Evolutionary conservation across 768 basidiomycete species (phyloP), one percentile per base, ranked within the genome.

Genomic region (Hygrophoropsis aurantiaca): DNA sequence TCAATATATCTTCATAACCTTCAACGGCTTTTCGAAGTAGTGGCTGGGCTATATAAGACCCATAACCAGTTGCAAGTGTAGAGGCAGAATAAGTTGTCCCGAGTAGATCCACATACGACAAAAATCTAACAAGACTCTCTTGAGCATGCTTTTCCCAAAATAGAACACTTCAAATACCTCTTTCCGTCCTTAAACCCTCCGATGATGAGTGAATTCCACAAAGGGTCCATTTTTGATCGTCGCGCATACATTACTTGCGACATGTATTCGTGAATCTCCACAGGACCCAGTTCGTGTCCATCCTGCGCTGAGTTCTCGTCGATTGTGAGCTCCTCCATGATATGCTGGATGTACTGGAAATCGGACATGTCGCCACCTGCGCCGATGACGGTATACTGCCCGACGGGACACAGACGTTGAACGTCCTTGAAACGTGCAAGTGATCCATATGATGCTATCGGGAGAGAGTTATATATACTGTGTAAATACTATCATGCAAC

Each of bases 351-450:
- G 68, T 90, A 85, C 66, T 99, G 97, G 70, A 93, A 98, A 72
- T 99, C 97, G 58, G 88, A 88, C 85, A 99, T 90, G 74, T 99
- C 97, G 21, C 97, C 97, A 13, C 91, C 84, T 3, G 90, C 95
- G 18, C 91, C 97, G 57, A 99, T 74, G 50, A 94, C 77, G 36
- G 94, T 95, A 69, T 84, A 81, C 30, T 78, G 70, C 7, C 94
- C 94, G 26, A 97, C 84, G 4, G 87, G 67, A 60, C 90, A 85
- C 21, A 99, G 80, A 66, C 97, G 90, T 55, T 87, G 81, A 48
- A 98, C 74, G 60, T 94, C 92, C 75, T 91, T 93, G 82, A 97
- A 97, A 26, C 94, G 86, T 2, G 97, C 94, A 41, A 98, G 85
- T 6, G 95, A 97, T 51, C 97, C 95, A 59, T 97, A 98, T 0